These are phyloP conservation scores for Talaromyces sp. DNA, from an alignment of 2,329 filamentous ascomycete species.

Conservation along the genomic window DNA sequence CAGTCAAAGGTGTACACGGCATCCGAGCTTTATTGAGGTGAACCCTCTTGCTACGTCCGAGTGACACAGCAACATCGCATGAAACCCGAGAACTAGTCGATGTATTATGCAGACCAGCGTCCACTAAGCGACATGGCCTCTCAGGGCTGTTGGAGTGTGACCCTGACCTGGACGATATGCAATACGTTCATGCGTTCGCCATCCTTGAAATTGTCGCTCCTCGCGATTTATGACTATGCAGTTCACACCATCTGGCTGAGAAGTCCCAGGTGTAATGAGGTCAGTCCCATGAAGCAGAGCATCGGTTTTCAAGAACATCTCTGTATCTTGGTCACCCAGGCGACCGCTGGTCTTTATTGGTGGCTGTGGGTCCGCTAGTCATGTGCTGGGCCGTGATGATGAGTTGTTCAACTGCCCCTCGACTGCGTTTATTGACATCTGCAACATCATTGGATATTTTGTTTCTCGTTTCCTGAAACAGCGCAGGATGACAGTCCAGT, in stretches of 20 bases:
- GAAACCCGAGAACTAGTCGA: background rate
- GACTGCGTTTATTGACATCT: constrained; percentile 2
- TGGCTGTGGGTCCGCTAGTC: constrained; percentile 15
- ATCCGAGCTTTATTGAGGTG: background rate
- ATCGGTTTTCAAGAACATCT: background rate
- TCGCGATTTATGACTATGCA: background rate
- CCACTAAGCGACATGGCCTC: background rate
- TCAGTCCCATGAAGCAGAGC: background rate
- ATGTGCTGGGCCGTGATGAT: constrained; percentile 17
- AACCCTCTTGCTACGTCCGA: constrained; percentile 1
- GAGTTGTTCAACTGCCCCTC: constrained; percentile 17
- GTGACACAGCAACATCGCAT: constrained; percentile 6
- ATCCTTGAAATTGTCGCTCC: background rate
- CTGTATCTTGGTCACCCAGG: constrained; percentile 11
- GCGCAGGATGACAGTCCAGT: background rate
- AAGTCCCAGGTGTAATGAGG: background rate
- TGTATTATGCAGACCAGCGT: constrained; percentile 1
- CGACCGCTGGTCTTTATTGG: constrained; percentile 16
- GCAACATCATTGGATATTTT: constrained; percentile 8
- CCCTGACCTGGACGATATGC: background rate
- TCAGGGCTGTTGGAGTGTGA: background rate
- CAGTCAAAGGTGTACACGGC: background rate
- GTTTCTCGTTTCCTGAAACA: background rate
- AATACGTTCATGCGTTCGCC: background rate
- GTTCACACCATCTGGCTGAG: background rate